phyloP scores from a whole-genome alignment of 2,329 filamentous ascomycete genomes.

The Zymoseptoria passerinii region DNA sequence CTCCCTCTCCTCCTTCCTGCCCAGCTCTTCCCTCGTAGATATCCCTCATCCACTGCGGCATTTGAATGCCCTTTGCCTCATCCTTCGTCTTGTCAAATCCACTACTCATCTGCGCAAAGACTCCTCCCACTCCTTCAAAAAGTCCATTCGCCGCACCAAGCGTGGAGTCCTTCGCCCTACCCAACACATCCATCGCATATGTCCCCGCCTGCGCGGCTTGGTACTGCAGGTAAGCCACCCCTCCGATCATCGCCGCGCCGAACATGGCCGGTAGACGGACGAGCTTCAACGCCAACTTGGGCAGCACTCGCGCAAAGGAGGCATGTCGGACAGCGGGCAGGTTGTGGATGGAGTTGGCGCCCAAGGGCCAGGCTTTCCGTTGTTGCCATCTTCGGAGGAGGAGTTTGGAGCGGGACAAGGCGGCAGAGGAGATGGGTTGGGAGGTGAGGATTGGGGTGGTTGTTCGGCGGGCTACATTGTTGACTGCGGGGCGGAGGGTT shows the following conservation, averaged over 20 bases:
- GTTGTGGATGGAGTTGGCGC: slow-evolving; percentile 76
- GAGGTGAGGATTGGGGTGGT: background rate
- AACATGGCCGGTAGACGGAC: slow-evolving; percentile 82
- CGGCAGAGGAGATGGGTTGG: slow-evolving; percentile 21
- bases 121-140: slow-evolving; percentile 62
- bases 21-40: slow-evolving; percentile 36
- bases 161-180: slow-evolving; percentile 62
- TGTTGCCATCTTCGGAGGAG: slow-evolving; percentile 20
- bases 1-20: slow-evolving; percentile 25
- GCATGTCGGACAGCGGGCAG: slow-evolving; percentile 55
- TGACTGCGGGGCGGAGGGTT: slow-evolving; percentile 35
- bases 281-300: slow-evolving; percentile 86
- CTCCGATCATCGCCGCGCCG: slow-evolving; percentile 77
- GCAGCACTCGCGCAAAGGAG: slow-evolving; percentile 61
- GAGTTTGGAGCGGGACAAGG: slow-evolving; percentile 14
- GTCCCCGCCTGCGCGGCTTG: slow-evolving; percentile 78
- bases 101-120: slow-evolving; percentile 68
- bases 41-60: slow-evolving; percentile 69
- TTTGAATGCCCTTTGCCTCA: slow-evolving; percentile 38
- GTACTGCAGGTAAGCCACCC: slow-evolving; percentile 88
- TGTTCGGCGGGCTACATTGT: slow-evolving; percentile 21
- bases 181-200: slow-evolving; percentile 68
- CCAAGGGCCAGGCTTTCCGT: slow-evolving; percentile 65
- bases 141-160: slow-evolving; percentile 59
- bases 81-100: slow-evolving; percentile 83